Percentiles rank a stretch among this genome's conserved stretches.
Conservation (phyloP, 163 green algal genomes). For the Prototheca wickerhamii region DNA sequence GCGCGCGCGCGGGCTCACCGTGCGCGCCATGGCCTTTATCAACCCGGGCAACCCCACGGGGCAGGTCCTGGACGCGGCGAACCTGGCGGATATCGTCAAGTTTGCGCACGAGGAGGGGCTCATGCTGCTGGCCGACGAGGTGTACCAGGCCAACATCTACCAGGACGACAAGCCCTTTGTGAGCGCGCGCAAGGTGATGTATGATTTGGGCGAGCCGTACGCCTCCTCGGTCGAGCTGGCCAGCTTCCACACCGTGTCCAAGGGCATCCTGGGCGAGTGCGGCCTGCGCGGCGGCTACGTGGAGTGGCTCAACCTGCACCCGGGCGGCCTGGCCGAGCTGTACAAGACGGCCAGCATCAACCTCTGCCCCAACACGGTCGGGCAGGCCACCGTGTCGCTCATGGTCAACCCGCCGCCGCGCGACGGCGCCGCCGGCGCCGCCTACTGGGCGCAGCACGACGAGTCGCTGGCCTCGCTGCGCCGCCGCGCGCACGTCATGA, state of each 20-base stretch:
- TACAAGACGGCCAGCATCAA: slow-evolving; percentile 88
- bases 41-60: slow-evolving; percentile 94
- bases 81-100: slow-evolving; percentile 79
- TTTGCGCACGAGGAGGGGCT: slow-evolving; percentile 71
- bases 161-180: slow-evolving; percentile 78
- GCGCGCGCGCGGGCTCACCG: slow-evolving; percentile 44
- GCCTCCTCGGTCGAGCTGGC: slow-evolving; percentile 55
- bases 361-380: slow-evolving; percentile 80
- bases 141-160: slow-evolving; percentile 81
- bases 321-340: slow-evolving; percentile 66
- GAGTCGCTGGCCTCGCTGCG: slow-evolving; percentile 52
- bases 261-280: slow-evolving; percentile 74
- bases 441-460: slow-evolving; percentile 48
- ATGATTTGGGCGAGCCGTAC: slow-evolving; percentile 40
- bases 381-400: slow-evolving; percentile 68
- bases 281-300: slow-evolving; percentile 88
- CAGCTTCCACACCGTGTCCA: slow-evolving; percentile 87
- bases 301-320: slow-evolving; percentile 79
- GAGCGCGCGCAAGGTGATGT: slow-evolving; percentile 50
- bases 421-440: slow-evolving; percentile 47
- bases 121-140: slow-evolving; percentile 88
- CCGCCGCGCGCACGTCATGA: slow-evolving; percentile 74
- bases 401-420: slow-evolving; percentile 72
- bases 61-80: slow-evolving; percentile 68
- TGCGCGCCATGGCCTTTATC: slow-evolving; percentile 86